A percentile compares a stretch with the other conserved stretches of the same genome.
Evolutionary conservation across 352 stramenopile species (phyloP).

Genomic region (Pythium scleroteichum): DNA sequence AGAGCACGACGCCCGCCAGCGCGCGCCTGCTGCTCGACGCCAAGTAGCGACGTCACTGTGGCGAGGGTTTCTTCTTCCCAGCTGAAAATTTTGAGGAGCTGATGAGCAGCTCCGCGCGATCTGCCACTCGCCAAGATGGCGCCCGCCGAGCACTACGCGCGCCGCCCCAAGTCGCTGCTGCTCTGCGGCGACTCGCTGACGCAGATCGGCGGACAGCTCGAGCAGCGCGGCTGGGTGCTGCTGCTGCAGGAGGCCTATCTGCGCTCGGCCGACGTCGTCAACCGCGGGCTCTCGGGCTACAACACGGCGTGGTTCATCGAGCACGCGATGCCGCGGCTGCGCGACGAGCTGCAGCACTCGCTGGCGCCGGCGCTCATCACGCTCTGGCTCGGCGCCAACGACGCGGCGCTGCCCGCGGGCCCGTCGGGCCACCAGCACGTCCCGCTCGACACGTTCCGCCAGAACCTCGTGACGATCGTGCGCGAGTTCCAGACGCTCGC

Average conservation of each 20-base stretch:
- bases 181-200: constrained; percentile 74
- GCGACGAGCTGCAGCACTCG: constrained; percentile 33
- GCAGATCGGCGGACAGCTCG: constrained; percentile 32
- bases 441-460: constrained; percentile 42
- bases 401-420: constrained; percentile 44
- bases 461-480: constrained; percentile 47
- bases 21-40: constrained; percentile 38
- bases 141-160: neutral
- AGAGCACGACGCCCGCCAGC: constrained; percentile 43
- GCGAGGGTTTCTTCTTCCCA: no score
- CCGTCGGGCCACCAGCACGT: constrained; percentile 44
- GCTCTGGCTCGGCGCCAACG: constrained; percentile 59
- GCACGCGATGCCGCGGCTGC: constrained; percentile 31
- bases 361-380: constrained; percentile 36
- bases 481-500: constrained; percentile 26
- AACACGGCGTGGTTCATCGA: constrained; percentile 44
- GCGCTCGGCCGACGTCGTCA: constrained; percentile 54
- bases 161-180: constrained; percentile 36
- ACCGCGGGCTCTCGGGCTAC: constrained; percentile 58
- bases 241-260: constrained; percentile 51
- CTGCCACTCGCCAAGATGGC: neutral
- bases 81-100: no score
- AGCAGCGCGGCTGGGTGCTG: constrained; percentile 40
- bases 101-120: no score
- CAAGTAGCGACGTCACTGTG: no score